Base-by-base conservation (phyloP, 164 flowering plant species). In the Umbilicus rupestris region DNA sequence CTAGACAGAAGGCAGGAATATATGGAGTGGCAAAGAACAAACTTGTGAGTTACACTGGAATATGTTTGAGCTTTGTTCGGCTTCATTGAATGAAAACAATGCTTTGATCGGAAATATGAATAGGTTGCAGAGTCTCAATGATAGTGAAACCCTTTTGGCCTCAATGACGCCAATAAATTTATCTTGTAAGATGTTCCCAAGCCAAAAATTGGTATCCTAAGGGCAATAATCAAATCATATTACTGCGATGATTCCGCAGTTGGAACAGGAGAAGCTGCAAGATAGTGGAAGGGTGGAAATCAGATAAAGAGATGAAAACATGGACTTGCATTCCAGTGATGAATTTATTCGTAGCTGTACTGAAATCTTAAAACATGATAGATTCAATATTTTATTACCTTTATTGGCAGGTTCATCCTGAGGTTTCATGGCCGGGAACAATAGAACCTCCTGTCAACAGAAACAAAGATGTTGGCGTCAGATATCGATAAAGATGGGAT, bases 381-480 rank as follows among this genome's bases (percentile, higher is more conserved):
- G 10, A 2, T 31, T 37, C 49, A 31, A 19, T 10, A 31, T 20
- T 49, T 12, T 39, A 28, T n/a, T 72, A 84, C 88, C 87, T 80
- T 82, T 82, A 17, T 77, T 19, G 4, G 85, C 39, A 50, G 83
- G 82, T 42, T 89, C 90, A 30, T 90, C 96, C 72, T 92, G 93
- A 50, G 97, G 98, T 66, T 80, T 92, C 98, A 92, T 92, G 22
- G 93, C 96, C 7, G 97, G 98, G 73, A 88, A 88, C 64, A 92
- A 85, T 46, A 92, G 78, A 44, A 92, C 97, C 64, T 92, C 97
- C 98, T 92, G 90, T 70, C 10, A 26, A 20, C n/a, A 26, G 17
- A 58, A 62, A 31, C n/a, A 29, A 67, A 29, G 30, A 28, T 28
- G 60, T 28, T 55, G 33, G 33, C 3, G 33, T 28, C 33, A 55